Conservation (phyloP, 2,329 filamentous ascomycete genomes). For the Trichothecium sympodiale region DNA sequence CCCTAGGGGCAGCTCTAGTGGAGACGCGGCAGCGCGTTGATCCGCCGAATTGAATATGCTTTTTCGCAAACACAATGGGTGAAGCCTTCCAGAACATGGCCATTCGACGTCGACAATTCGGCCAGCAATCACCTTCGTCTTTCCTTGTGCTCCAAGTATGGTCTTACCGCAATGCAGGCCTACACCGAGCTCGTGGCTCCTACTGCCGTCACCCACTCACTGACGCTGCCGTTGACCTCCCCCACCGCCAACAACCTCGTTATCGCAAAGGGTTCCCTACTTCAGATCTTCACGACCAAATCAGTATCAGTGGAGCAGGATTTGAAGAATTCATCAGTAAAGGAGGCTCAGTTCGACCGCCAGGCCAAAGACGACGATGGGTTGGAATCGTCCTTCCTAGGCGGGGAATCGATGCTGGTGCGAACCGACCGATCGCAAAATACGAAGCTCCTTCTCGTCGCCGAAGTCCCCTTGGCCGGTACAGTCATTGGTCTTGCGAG, state of each 20-base stretch:
- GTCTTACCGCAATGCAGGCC: slow-evolving; percentile 66
- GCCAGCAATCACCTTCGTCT: no score
- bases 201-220: slow-evolving; percentile 83
- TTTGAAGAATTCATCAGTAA: background rate
- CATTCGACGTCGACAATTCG: no score
- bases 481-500: slow-evolving; percentile 74
- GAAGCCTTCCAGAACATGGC: no score
- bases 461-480: slow-evolving; percentile 74
- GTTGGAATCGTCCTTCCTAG: slow-evolving; percentile 55
- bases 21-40: slow-evolving; percentile 7
- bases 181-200: slow-evolving; percentile 93
- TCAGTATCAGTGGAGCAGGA: slow-evolving; percentile 54
- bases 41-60: slow-evolving; percentile 2
- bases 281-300: slow-evolving; percentile 79
- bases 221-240: slow-evolving; percentile 68
- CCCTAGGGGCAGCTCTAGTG: no score
- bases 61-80: no score
- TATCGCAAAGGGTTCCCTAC: slow-evolving; percentile 81
- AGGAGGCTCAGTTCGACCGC: slow-evolving; percentile 20
- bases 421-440: slow-evolving; percentile 53
- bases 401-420: slow-evolving; percentile 48
- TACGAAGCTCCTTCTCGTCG: slow-evolving; percentile 72
- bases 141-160: slow-evolving; percentile 17
- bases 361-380: slow-evolving; percentile 46
- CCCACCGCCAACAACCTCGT: slow-evolving; percentile 72